These are phyloP conservation scores for Suhomyces atakaporum DNA, from an alignment of 1,139 yeast species.

Conservation along the genomic window DNA sequence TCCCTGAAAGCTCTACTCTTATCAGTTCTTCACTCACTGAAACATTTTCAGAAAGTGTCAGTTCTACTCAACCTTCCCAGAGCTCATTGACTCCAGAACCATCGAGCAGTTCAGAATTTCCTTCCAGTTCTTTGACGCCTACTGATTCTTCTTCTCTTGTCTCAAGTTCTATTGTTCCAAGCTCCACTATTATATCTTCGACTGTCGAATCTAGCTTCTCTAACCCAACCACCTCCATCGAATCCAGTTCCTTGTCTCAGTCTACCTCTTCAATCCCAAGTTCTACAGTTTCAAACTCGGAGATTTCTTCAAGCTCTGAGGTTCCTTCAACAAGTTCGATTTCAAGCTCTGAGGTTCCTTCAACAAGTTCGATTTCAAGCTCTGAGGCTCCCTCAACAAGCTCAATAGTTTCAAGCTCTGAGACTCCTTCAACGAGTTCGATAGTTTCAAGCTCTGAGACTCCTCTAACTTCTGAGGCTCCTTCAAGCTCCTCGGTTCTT, in stretches of 20 bases:
- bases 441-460: neutral
- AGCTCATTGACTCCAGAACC: too few species aligned
- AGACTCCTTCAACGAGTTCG: neutral
- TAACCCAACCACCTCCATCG: neutral
- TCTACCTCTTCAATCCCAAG: too few species aligned
- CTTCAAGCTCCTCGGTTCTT: neutral
- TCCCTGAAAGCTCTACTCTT: too few species aligned
- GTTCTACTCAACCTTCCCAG: too few species aligned
- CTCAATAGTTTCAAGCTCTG: neutral
- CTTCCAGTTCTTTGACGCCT: too few species aligned
- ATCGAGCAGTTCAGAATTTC: neutral
- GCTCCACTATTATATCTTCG: too few species aligned
- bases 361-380: neutral
- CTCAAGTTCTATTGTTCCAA: neutral
- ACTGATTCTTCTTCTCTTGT: neutral
- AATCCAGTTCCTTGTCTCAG: too few species aligned
- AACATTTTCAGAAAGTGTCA: too few species aligned
- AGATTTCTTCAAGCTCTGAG: neutral
- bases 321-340: neutral
- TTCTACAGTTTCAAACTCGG: neutral
- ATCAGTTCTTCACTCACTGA: too few species aligned
- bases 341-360: conserved; percentile 1
- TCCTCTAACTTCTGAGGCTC: neutral
- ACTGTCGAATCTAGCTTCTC: neutral
- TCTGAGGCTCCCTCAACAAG: neutral